These are phyloP conservation scores for Panicum miliaceum DNA, from an alignment of 176 grass and related monocot genomes.

Conservation along the genomic window DNA sequence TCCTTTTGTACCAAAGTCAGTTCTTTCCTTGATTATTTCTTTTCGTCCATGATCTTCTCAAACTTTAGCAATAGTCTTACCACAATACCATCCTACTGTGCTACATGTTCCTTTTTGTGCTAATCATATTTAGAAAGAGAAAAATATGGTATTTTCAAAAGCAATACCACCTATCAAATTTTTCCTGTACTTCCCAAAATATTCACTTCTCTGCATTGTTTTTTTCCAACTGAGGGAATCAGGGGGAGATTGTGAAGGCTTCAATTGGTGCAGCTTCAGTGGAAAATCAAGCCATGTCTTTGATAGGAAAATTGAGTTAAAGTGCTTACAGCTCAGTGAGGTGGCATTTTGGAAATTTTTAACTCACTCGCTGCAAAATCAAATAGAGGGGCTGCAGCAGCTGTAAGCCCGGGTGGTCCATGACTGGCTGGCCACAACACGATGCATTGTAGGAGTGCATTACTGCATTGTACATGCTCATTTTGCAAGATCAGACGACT, in stretches of 20 bases:
- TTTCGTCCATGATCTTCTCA: neutral
- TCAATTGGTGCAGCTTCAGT: slow-evolving; percentile 4
- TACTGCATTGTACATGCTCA: neutral
- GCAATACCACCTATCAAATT: slow-evolving; percentile 7
- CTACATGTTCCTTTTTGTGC: neutral
- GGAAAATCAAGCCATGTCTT: slow-evolving; percentile 9
- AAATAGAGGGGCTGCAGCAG: neutral
- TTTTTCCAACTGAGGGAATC: neutral
- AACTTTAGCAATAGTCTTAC: neutral
- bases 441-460: neutral
- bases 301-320: neutral
- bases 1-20: neutral
- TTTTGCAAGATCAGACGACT: slow-evolving; percentile 5
- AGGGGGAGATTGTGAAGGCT: slow-evolving; percentile 1
- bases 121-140: slow-evolving; percentile 2
- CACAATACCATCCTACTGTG: neutral
- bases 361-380: neutral
- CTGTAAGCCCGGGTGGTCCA: neutral
- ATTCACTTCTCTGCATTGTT: neutral
- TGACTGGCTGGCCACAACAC: neutral
- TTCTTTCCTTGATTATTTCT: slow-evolving; percentile 10
- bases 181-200: neutral
- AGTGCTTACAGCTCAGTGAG: neutral
- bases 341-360: neutral
- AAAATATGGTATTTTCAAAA: neutral